Base-by-base conservation (phyloP, 176 grass and related monocot species). In the Hordeum marinum region DNA sequence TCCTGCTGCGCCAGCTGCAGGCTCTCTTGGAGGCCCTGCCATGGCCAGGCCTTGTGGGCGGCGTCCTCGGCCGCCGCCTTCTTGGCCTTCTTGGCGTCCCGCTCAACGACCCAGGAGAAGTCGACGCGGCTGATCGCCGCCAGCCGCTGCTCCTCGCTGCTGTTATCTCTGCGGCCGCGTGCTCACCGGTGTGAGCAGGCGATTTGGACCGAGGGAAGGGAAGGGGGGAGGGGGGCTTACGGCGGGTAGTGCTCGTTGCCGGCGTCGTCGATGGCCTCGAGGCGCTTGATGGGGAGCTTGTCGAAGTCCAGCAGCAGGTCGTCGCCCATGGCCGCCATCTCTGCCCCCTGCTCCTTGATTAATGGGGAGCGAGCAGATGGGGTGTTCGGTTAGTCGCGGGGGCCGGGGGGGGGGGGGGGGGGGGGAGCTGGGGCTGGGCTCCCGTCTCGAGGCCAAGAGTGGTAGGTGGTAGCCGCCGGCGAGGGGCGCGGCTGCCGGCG, bases 231-330 rank as follows among this genome's bases (percentile, higher is more conserved):
- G 48, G 13, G 1, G 32, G 68, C 85, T 42, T 76, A 98, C 96
- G 68, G 93, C n/a, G 91, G 93, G 62, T 92, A 98, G 84, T 98
- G 93, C 81, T 98, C 96, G 62, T 94, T 95, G 41, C 96, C 93
- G n/a, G 88, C 69, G 86, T 95, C 93, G 35, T 98, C 96, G 2
- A 94, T 92, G 83, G 96, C 85, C 7, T 94, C 89, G 11, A 95
- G 91, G 26, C 93, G 89, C 83, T 98, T 98, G 84, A 98, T 94
- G 18, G 96, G 96, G 43, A 98, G 88, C 86, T 93, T 95, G 88
- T 95, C 93, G 15, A 98, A 81, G 89, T 98, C 96, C 82, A 98
- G 79, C 59, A 75, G 61, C 78, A 89, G 73, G 52, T 70, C 79
- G 52, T 88, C 85, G 26, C 81, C 89, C 93, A 88, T 91, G 77